These are phyloP conservation scores for Hypoxylon rickii DNA, from an alignment of 495 filamentous ascomycete species.

Conservation along the genomic window DNA sequence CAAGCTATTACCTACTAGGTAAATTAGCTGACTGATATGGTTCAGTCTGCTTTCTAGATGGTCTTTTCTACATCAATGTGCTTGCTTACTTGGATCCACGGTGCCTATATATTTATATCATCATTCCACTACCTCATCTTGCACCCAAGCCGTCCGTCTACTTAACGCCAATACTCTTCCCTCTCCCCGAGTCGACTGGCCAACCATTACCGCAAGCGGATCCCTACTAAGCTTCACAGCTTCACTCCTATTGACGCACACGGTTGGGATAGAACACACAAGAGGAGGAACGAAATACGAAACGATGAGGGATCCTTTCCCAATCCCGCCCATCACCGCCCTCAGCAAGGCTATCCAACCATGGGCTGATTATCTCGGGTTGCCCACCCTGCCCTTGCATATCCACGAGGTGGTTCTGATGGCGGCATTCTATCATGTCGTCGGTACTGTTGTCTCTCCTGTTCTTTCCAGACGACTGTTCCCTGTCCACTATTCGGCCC, in stretches of 20 bases:
- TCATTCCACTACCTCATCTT: too few species aligned
- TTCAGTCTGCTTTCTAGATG: too few species aligned
- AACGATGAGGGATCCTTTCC: conserved; percentile 73
- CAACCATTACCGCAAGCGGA: too few species aligned
- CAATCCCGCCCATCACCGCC: conserved; percentile 59
- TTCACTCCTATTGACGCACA: neutral
- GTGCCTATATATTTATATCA: too few species aligned
- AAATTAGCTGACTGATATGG: too few species aligned
- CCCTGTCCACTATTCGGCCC: conserved; percentile 69
- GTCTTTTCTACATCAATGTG: too few species aligned
- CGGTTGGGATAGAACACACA: neutral
- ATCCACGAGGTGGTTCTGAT: conserved; percentile 84
- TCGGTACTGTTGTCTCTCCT: conserved; percentile 76
- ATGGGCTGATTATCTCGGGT: conserved; percentile 59
- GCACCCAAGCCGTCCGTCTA: too few species aligned
- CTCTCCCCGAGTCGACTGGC: too few species aligned
- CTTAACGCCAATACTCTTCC: too few species aligned
- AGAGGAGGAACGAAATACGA: neutral
- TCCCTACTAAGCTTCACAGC: too few species aligned
- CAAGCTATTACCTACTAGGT: too few species aligned
- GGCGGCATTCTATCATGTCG: conserved; percentile 74
- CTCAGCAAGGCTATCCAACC: conserved; percentile 60
- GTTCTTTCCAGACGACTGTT: conserved; percentile 69
- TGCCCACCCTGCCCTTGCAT: conserved; percentile 79
- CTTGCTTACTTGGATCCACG: too few species aligned